phyloP scores from a whole-genome alignment of 2,329 filamentous ascomycete species.

The Penicillium psychrosexuale region DNA sequence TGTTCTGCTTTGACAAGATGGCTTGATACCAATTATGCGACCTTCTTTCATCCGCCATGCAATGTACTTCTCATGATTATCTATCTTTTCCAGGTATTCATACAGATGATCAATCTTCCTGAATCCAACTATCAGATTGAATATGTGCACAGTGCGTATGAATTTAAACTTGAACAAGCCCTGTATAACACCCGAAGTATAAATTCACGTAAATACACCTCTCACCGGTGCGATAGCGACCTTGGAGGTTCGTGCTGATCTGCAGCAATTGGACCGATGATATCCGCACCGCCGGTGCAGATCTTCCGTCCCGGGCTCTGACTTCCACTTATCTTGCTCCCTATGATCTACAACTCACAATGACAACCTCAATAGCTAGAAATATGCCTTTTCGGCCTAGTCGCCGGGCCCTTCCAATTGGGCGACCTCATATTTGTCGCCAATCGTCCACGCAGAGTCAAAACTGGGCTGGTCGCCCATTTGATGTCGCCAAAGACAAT shows the following conservation, averaged over 20 bases:
- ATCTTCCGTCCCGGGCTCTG: constrained; percentile 13
- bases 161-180: neutral
- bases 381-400: constrained; percentile 6
- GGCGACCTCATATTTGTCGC: constrained; percentile 5
- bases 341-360: constrained; percentile 4
- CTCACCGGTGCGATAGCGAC: neutral
- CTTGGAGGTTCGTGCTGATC: neutral
- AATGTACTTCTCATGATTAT: constrained; percentile 11
- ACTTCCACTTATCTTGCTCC: constrained; percentile 9
- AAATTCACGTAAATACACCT: neutral
- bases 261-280: constrained; percentile 11
- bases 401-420: neutral
- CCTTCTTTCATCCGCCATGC: constrained; percentile 10
- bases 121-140: neutral
- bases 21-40: constrained; percentile 19
- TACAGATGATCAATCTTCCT: neutral
- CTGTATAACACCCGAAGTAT: neutral
- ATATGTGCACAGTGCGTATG: neutral
- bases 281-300: constrained; percentile 15
- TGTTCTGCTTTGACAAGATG: constrained; percentile 16
- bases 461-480: constrained; percentile 45
- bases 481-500: constrained; percentile 65
- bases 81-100: neutral
- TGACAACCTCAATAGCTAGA: constrained; percentile 10
- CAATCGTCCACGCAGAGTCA: constrained; percentile 19